Evolutionary conservation across 306 rosid genomes (phyloP).

Genomic region (Abrus pulchellus): DNA sequence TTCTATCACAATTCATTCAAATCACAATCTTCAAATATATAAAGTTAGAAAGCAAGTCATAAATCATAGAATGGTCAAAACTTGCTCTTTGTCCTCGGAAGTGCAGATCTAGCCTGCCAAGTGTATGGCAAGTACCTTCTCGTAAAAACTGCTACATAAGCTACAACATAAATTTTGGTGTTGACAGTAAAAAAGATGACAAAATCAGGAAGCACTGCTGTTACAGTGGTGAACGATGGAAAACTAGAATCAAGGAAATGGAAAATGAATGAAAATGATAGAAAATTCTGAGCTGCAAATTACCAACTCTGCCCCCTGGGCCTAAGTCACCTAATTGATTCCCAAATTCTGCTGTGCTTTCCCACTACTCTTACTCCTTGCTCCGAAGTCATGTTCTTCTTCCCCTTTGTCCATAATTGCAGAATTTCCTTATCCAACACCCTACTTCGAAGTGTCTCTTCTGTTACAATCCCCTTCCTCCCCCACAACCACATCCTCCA

Average conservation of each 20-base stretch:
- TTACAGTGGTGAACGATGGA: not conserved
- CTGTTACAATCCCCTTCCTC: not conserved
- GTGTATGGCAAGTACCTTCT: not conserved
- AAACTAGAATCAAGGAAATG: not conserved
- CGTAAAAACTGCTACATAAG: slow-evolving; percentile 8
- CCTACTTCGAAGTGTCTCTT: not conserved
- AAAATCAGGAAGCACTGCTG: not conserved
- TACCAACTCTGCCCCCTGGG: too few relatives aligned
- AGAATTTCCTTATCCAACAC: not conserved
- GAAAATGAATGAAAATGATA: slow-evolving; percentile 12
- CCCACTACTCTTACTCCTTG: not conserved
- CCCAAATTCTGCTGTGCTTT: not conserved
- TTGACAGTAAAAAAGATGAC: not conserved
- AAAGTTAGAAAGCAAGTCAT: not conserved
- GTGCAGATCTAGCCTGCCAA: not conserved
- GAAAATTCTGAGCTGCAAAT: not conserved
- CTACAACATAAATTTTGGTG: not conserved
- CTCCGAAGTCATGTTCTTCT: not conserved
- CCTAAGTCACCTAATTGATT: slow-evolving; percentile 10
- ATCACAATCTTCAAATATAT: slow-evolving; percentile 20
- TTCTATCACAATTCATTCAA: slow-evolving; percentile 15
- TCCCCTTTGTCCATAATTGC: not conserved
- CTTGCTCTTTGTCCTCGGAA: slow-evolving; percentile 14
- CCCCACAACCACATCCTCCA: not conserved
- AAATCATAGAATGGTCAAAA: not conserved